Evolutionary conservation across 805 yeast genomes (phyloP).

Genomic region (Kodamaea kakaduensis): DNA sequence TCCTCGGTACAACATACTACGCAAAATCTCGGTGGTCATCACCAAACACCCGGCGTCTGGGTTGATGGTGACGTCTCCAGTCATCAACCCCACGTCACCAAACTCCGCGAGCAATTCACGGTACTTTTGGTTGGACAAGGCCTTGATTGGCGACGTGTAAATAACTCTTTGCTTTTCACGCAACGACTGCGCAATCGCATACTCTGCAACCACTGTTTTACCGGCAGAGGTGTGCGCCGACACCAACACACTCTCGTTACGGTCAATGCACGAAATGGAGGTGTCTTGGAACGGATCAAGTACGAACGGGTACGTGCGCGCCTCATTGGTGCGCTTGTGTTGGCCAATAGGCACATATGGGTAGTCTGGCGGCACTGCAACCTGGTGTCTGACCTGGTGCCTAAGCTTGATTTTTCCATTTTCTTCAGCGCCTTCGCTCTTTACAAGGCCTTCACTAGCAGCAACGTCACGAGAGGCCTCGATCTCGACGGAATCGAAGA

Average conservation of each 20-base stretch:
- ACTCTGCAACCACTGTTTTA: slow-evolving; percentile 95
- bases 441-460: slow-evolving; percentile 68
- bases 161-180: slow-evolving; percentile 90
- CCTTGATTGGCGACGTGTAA: slow-evolving; percentile 93
- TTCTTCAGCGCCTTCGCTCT: slow-evolving; percentile 15
- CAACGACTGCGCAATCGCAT: slow-evolving; percentile 93
- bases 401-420: slow-evolving; percentile 58
- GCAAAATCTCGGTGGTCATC: slow-evolving; percentile 97
- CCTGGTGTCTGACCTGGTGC: slow-evolving; percentile 97
- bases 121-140: slow-evolving; percentile 89
- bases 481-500: slow-evolving; percentile 81
- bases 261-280: slow-evolving; percentile 91
- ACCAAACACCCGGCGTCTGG: slow-evolving; percentile 98
- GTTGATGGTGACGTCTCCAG: slow-evolving; percentile 98
- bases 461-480: slow-evolving; percentile 87
- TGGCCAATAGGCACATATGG: slow-evolving; percentile 85
- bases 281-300: slow-evolving; percentile 98
- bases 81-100: slow-evolving; percentile 97
- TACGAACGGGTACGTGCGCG: slow-evolving; percentile 86
- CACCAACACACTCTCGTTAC: slow-evolving; percentile 90
- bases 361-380: slow-evolving; percentile 89
- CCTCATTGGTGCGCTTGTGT: slow-evolving; percentile 74
- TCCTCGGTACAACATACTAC: slow-evolving; percentile 96
- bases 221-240: slow-evolving; percentile 99
- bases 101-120: slow-evolving; percentile 89